A percentile compares a stretch with the other conserved stretches of the same genome.
phyloP scores from a whole-genome alignment of 2,329 filamentous ascomycete genomes.

The Pezicula neosporulosa region DNA sequence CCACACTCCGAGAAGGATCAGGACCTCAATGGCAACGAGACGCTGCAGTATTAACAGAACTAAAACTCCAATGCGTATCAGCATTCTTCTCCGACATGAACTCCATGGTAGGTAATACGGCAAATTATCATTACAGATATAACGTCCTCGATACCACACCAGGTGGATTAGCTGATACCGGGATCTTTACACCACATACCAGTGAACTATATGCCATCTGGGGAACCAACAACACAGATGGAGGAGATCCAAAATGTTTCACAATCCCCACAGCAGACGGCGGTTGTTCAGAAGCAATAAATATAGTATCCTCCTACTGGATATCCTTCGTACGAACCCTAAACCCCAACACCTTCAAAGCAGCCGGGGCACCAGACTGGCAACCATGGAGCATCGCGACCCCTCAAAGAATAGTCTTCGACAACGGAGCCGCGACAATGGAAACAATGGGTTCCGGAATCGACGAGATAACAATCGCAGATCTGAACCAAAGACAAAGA shows the following conservation, averaged over 20 bases:
- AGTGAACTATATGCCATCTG: slow-evolving; percentile 18
- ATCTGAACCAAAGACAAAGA: slow-evolving; percentile 5
- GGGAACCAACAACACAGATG: slow-evolving; percentile 18
- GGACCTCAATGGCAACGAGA: slow-evolving; percentile 39
- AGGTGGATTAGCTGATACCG: slow-evolving; percentile 29
- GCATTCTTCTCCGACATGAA: slow-evolving; percentile 34
- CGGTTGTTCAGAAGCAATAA: slow-evolving; percentile 10
- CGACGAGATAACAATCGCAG: slow-evolving; percentile 1
- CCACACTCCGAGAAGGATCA: slow-evolving; percentile 15
- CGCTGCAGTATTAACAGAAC: slow-evolving; percentile 38
- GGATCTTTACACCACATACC: slow-evolving; percentile 30
- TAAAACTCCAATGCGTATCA: slow-evolving; percentile 16
- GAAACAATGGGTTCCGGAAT: slow-evolving; percentile 4
- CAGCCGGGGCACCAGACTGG: slow-evolving; percentile 17
- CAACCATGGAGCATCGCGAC: slow-evolving; percentile 1
- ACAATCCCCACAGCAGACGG: slow-evolving; percentile 27
- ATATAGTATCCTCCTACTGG: slow-evolving; percentile 32
- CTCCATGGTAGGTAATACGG: slow-evolving; percentile 37
- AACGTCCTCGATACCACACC: slow-evolving; percentile 7
- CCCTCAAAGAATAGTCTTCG: slow-evolving; percentile 2
- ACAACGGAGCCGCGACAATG: slow-evolving; percentile 4
- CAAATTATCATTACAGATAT: slow-evolving; percentile 43
- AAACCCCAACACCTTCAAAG: slow-evolving; percentile 32
- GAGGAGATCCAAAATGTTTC: slow-evolving; percentile 7
- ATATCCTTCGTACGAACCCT: slow-evolving; percentile 36